Conservation (phyloP, 306 rosid species). For the peach (Prunus persica) region Prunus_persica_NCBIv2 NC_034009.1:2715001-2715500, state of each 20-base stretch:
- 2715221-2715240: not conserved
- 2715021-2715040: not conserved
- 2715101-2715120: not conserved
- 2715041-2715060: not conserved
- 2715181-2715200: not conserved
- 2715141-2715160: not conserved
- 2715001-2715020: not conserved
- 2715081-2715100: not conserved
- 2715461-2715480: conserved; percentile 95
- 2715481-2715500: conserved; percentile 75
- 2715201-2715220: not conserved
- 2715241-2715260: not conserved
- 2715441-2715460: conserved; percentile 23
- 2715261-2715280: not conserved
- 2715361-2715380: not conserved
- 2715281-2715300: not conserved
- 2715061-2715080: not conserved
- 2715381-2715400: not conserved
- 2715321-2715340: not conserved
- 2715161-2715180: not conserved
- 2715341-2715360: not conserved
- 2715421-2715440: not conserved
- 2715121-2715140: not conserved
- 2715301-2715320: not conserved
- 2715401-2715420: not conserved